Evolutionary conservation across 116 monocot genomes (phyloP).

Genomic region (Phalaenopsis hybrid): DNA sequence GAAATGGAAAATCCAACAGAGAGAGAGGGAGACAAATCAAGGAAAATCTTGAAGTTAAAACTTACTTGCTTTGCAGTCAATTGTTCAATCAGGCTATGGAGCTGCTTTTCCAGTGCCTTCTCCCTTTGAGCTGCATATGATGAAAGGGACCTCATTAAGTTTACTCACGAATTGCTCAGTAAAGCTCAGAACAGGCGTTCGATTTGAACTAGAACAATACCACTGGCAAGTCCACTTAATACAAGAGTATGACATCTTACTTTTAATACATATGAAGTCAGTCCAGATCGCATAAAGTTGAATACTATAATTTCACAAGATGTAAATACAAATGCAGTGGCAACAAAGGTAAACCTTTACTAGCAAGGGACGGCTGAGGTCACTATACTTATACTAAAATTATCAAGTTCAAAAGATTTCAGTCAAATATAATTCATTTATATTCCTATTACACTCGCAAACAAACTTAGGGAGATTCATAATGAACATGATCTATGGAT

Average conservation of each 20-base stretch:
- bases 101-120: conserved; percentile 75
- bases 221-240: neutral
- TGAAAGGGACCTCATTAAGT: neutral
- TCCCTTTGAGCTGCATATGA: conserved; percentile 67
- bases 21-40: neutral
- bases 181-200: neutral
- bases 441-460: too few relatives aligned
- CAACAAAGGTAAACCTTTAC: too few relatives aligned
- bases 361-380: too few relatives aligned
- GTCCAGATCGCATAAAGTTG: neutral
- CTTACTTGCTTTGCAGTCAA: conserved; percentile 70
- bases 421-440: too few relatives aligned
- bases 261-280: neutral
- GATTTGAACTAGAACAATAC: neutral
- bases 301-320: too few relatives aligned
- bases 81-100: conserved; percentile 78
- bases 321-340: too few relatives aligned
- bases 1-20: too few relatives aligned
- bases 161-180: neutral
- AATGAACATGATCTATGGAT: too few relatives aligned
- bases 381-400: too few relatives aligned
- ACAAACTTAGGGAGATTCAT: too few relatives aligned
- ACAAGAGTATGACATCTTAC: neutral
- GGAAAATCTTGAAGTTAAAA: neutral
- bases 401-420: too few relatives aligned